Conservation (phyloP, 2,329 filamentous ascomycete genomes). For the Pseudogymnoascus sp. region DNA sequence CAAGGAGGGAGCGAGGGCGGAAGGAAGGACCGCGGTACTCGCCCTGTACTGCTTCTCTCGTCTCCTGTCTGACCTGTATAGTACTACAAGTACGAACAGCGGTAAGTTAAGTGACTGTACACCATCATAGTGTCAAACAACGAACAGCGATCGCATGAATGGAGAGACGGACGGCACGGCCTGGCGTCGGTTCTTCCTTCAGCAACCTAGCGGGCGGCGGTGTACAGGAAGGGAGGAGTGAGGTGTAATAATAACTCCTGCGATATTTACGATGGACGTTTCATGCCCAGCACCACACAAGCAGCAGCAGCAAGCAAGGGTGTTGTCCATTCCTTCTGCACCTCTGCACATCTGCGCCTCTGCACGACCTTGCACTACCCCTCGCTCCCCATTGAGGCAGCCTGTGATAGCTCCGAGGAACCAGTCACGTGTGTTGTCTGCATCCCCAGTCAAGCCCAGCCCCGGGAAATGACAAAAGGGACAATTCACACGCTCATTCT, state of each 20-base stretch:
- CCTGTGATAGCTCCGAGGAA: background rate
- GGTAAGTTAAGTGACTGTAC: background rate
- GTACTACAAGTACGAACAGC: background rate
- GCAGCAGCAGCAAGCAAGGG: background rate
- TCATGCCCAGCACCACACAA: background rate
- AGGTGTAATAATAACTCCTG: background rate
- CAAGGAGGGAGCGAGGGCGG: background rate
- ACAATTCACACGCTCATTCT: background rate
- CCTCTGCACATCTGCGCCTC: background rate
- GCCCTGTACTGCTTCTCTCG: background rate
- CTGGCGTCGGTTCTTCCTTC: constrained; percentile 2
- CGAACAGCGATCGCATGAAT: constrained; percentile 3
- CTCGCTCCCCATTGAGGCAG: background rate
- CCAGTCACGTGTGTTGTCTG: background rate
- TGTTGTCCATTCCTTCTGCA: background rate
- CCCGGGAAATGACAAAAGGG: background rate
- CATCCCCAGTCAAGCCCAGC: background rate
- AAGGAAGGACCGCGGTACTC: background rate
- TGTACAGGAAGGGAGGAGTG: background rate
- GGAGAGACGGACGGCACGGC: background rate
- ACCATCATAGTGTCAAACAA: constrained; percentile 1
- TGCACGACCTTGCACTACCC: background rate
- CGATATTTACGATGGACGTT: background rate
- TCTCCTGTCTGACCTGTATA: background rate
- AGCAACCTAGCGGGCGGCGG: background rate